These are phyloP conservation scores for Clitoria ternatea DNA, from an alignment of 306 rosid species.

Conservation along the genomic window DNA sequence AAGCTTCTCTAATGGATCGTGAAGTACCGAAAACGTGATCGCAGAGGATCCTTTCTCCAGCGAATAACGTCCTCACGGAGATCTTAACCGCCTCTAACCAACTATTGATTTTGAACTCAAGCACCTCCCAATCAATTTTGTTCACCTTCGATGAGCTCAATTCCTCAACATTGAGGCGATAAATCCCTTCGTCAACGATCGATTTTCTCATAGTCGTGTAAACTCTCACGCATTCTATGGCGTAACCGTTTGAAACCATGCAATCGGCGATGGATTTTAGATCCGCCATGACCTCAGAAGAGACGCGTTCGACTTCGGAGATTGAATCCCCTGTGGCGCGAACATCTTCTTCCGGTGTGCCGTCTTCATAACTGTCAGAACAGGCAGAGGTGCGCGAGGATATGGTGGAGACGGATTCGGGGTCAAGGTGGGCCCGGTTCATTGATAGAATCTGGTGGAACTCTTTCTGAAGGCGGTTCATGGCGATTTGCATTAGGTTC, in stretches of 20 bases:
- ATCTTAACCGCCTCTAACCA: conserved; percentile 11
- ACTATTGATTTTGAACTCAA: not conserved
- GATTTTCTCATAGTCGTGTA: not conserved
- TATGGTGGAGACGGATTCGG: not conserved
- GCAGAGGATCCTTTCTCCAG: conserved; percentile 1
- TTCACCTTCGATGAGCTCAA: not conserved
- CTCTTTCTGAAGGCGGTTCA: conserved; percentile 10
- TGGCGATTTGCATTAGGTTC: not conserved
- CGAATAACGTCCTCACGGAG: not conserved
- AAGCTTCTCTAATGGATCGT: not conserved
- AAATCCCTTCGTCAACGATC: not conserved
- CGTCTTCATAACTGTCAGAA: not conserved
- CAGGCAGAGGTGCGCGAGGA: conserved; percentile 1
- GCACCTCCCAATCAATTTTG: not conserved
- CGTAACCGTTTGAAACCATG: conserved; percentile 4
- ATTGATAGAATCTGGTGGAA: not conserved
- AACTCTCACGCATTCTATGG: not conserved
- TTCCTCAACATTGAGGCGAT: not conserved
- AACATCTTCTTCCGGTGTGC: not conserved
- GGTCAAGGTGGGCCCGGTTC: not conserved
- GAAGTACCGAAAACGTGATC: not conserved
- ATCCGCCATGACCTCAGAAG: not conserved
- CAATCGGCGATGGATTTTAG: not conserved
- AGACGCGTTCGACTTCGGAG: conserved; percentile 8
- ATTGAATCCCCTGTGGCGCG: not conserved